Evolutionary conservation across 176 grass and related monocot genomes (phyloP).

Genomic region (Zea luxurians): DNA sequence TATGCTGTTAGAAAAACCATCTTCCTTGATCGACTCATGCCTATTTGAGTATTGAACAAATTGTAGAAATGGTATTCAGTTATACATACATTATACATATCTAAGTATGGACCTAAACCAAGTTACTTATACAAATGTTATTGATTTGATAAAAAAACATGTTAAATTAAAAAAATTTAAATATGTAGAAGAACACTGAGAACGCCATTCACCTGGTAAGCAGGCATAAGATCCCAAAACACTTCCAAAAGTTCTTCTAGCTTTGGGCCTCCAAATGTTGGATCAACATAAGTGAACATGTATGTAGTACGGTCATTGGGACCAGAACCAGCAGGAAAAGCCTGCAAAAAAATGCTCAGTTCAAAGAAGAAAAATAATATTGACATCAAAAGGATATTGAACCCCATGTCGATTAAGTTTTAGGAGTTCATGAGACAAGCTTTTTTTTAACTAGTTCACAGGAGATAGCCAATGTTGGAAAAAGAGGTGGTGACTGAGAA

Average conservation of each 20-base stretch:
- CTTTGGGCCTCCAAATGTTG: conserved; percentile 61
- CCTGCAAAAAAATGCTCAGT: conserved; percentile 47
- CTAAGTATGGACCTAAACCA: background rate
- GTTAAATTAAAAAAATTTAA: background rate
- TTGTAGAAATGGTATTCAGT: background rate
- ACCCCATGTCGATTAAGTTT: background rate
- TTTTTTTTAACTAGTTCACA: background rate
- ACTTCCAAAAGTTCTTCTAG: conserved; percentile 89
- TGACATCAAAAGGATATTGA: background rate
- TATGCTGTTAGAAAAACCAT: background rate
- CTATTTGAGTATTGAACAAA: conserved; percentile 3
- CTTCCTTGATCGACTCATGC: background rate
- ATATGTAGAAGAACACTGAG: background rate
- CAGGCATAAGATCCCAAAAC: conserved; percentile 86
- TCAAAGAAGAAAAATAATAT: conserved; percentile 19
- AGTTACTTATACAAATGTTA: conserved; percentile 10
- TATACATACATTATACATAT: background rate
- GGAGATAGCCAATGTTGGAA: conserved; percentile 8
- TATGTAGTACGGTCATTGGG: conserved; percentile 82
- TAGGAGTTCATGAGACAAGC: background rate
- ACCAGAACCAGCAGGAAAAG: conserved; percentile 91
- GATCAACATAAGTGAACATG: conserved; percentile 97
- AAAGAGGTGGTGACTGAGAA: conserved; percentile 8
- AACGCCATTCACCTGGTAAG: conserved; percentile 66
- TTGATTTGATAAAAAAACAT: background rate